Conservation (phyloP, 2,329 filamentous ascomycete species). For the Nemania diffusa region DNA sequence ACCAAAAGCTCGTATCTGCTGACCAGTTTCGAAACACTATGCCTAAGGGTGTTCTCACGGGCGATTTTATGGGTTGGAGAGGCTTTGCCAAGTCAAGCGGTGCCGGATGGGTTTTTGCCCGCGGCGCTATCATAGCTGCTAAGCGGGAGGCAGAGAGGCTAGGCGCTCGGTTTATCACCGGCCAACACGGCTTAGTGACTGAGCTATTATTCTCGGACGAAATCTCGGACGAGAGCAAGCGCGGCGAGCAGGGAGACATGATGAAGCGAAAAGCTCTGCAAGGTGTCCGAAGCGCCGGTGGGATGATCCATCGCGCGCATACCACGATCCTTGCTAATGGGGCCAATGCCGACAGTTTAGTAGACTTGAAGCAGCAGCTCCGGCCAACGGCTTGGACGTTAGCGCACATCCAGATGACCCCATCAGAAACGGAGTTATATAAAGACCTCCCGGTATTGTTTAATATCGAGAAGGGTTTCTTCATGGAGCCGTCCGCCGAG, state of each 20-base stretch:
- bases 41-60: slow-evolving; percentile 62
- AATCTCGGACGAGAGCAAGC: slow-evolving; percentile 47
- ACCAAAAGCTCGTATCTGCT: slow-evolving; percentile 51
- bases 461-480: slow-evolving; percentile 61
- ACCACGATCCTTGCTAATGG: slow-evolving; percentile 61
- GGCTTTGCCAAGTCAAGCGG: slow-evolving; percentile 58
- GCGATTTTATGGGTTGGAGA: slow-evolving; percentile 61
- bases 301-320: slow-evolving; percentile 53
- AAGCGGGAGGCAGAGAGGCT: slow-evolving; percentile 56
- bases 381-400: slow-evolving; percentile 66
- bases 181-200: slow-evolving; percentile 52
- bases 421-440: slow-evolving; percentile 57
- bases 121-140: slow-evolving; percentile 58
- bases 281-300: slow-evolving; percentile 57
- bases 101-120: slow-evolving; percentile 65
- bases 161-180: slow-evolving; percentile 60
- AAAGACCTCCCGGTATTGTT: slow-evolving; percentile 60
- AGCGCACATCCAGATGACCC: slow-evolving; percentile 60
- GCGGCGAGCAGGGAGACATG: background rate
- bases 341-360: slow-evolving; percentile 57
- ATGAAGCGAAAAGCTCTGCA: slow-evolving; percentile 47
- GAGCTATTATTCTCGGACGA: slow-evolving; percentile 48
- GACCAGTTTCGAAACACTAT: slow-evolving; percentile 61
- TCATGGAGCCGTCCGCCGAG: slow-evolving; percentile 60
- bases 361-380: slow-evolving; percentile 63